Percentiles rank a stretch among this genome's conserved stretches.
Conservation (phyloP, 1,284 basidiomycete species). For the Pascua sp. region DNA sequence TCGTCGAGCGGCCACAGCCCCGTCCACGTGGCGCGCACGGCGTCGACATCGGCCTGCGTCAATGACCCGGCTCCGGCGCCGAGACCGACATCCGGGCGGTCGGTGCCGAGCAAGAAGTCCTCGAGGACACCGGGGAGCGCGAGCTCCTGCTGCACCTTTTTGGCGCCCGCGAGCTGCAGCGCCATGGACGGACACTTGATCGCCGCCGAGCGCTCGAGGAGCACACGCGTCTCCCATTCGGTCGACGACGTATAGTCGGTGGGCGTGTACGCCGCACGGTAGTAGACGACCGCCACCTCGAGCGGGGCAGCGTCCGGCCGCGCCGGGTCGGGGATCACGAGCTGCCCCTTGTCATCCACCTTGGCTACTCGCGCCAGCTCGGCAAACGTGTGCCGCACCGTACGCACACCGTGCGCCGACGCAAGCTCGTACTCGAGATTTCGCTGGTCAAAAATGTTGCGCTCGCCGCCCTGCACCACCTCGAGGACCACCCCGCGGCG, state of each 20-base stretch:
- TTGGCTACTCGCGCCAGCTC: slow-evolving; percentile 59
- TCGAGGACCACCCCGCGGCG: slow-evolving; percentile 61
- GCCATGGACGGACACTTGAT: slow-evolving; percentile 92
- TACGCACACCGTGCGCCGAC: slow-evolving; percentile 66
- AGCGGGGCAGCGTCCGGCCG: slow-evolving; percentile 38
- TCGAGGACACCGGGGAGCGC: slow-evolving; percentile 71
- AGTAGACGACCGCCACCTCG: slow-evolving; percentile 82
- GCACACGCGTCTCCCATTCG: slow-evolving; percentile 67
- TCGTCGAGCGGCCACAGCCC: slow-evolving; percentile 64
- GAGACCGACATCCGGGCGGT: slow-evolving; percentile 44
- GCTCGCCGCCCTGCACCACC: slow-evolving; percentile 81
- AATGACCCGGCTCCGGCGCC: slow-evolving; percentile 48
- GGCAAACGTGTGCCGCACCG: slow-evolving; percentile 70
- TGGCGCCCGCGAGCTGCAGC: slow-evolving; percentile 89
- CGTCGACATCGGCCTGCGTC: slow-evolving; percentile 52
- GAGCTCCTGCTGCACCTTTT: slow-evolving; percentile 92
- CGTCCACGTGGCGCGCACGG: slow-evolving; percentile 68
- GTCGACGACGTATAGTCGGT: slow-evolving; percentile 67
- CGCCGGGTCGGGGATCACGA: slow-evolving; percentile 53
- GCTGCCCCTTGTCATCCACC: slow-evolving; percentile 52
- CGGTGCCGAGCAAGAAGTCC: slow-evolving; percentile 57
- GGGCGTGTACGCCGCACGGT: slow-evolving; percentile 81
- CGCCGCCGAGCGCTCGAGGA: slow-evolving; percentile 72
- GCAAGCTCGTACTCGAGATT: slow-evolving; percentile 76
- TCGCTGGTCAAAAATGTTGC: slow-evolving; percentile 95